Evolutionary conservation across 768 basidiomycete species (phyloP).

Genomic region (Galerina marginata): DNA sequence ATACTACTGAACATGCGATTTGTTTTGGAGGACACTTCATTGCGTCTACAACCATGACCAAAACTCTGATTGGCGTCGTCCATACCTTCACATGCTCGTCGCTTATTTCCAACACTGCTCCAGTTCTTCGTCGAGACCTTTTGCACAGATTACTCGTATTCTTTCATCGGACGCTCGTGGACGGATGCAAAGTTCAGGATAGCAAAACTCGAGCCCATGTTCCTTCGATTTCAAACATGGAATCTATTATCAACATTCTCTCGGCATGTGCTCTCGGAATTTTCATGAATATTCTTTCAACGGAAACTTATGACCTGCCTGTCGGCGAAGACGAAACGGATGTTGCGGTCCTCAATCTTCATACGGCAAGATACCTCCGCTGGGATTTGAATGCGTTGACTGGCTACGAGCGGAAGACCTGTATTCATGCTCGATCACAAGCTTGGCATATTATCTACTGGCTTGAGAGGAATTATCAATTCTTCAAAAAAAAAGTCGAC

Average conservation of each 20-base stretch:
- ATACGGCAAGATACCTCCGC: neutral
- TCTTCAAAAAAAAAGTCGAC: neutral
- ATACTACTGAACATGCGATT: constrained; percentile 18
- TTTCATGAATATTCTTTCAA: neutral
- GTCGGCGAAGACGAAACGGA: neutral
- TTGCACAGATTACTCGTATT: constrained; percentile 19
- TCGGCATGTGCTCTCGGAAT: neutral
- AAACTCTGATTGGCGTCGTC: constrained; percentile 17
- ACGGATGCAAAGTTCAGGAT: neutral
- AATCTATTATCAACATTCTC: neutral
- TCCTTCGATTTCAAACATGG: neutral
- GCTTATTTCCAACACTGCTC: constrained; percentile 20
- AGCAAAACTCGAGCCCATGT: neutral
- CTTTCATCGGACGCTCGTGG: constrained; percentile 7
- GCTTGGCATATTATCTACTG: neutral
- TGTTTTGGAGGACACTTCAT: constrained; percentile 31
- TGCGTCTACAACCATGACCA: constrained; percentile 14
- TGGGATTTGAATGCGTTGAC: neutral
- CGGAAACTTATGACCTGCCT: neutral
- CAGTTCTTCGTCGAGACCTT: constrained; percentile 7
- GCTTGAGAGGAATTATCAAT: neutral
- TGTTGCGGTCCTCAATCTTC: neutral
- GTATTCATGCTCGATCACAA: neutral
- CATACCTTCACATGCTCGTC: constrained; percentile 19
- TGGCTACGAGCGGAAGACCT: neutral